Evolutionary conservation across 345 rosid species (phyloP), one percentile per base, ranked within the genome.

Genomic region (Linum usitatissimum): DNA sequence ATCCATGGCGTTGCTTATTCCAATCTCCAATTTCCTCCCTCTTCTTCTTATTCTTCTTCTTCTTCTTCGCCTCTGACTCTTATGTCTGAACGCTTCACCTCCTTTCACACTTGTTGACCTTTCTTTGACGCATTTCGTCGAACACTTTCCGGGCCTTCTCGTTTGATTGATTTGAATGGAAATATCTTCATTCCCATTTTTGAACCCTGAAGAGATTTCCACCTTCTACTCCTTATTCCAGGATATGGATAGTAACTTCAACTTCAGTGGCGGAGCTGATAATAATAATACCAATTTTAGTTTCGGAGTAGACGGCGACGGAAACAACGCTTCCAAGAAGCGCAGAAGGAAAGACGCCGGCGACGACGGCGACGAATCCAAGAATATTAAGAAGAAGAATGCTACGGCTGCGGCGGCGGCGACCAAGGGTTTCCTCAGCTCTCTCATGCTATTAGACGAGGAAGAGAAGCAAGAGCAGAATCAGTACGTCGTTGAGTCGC

Each of bases 181-280:
- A 75, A 71, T 85, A 55, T 39, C 81, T 62, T 63, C 82, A 45
- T 87, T 81, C 86, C 79, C 89, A 71, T 81, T 85, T 71, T 79
- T 76, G 62, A 77, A 73, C 71, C 86, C 66, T 66, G 87, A 81
- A 66, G 83, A 77, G 65, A 62, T 64, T 57, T 71, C 78, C 65
- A 75, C 54, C 57, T 63, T 80, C 57, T 71, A 36, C 39, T 57
- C 66, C 66, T 70, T 68, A 36, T 70, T 73, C 66, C 61, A 62
- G 36, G 78, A 75, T 18, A 67, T 71, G 83, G 78, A 62, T 34
- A 0, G 10, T 12, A 45, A 45, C 51, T 45, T 45, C 55, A 23
- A 23, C 28, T 23, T 23, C 28, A 2, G 1, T 23, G 28, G 28
- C 28, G 28, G 28, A 23, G 28, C 28, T 23, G 28, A 23, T 23